Percentiles rank a stretch among this genome's conserved stretches.
phyloP scores from a whole-genome alignment of 768 basidiomycete genomes.

The Tulasnella sp. region DNA sequence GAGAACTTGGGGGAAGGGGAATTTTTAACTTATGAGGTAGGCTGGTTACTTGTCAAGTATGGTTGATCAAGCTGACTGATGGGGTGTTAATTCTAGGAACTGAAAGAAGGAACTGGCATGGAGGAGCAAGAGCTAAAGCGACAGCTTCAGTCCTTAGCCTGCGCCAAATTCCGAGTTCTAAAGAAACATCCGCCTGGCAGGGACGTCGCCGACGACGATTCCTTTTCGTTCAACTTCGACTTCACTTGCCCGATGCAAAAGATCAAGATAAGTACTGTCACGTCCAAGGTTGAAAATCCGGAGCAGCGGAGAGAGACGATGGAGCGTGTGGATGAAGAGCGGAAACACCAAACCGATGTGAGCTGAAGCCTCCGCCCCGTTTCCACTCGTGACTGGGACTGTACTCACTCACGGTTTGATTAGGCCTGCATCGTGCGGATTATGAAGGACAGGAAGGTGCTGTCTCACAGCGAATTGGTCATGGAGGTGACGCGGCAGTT shows the following conservation, averaged over 20 bases:
- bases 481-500: slow-evolving; percentile 86
- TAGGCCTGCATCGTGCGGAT: slow-evolving; percentile 96
- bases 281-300: slow-evolving; percentile 72
- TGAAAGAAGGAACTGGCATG: slow-evolving; percentile 63
- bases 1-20: slow-evolving; percentile 58
- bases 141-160: slow-evolving; percentile 92
- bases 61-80: background rate
- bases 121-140: slow-evolving; percentile 71
- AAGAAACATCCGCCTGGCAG: slow-evolving; percentile 84
- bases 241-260: slow-evolving; percentile 76
- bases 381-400: background rate
- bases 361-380: slow-evolving; percentile 18
- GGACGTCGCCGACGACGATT: slow-evolving; percentile 62
- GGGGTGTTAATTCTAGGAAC: slow-evolving; percentile 47
- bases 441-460: slow-evolving; percentile 90
- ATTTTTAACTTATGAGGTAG: slow-evolving; percentile 63
- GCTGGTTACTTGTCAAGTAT: slow-evolving; percentile 17
- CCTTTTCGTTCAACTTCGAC: slow-evolving; percentile 78
- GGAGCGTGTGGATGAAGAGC: slow-evolving; percentile 83
- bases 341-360: slow-evolving; percentile 83
- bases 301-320: slow-evolving; percentile 87
- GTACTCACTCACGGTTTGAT: background rate
- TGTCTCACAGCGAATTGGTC: slow-evolving; percentile 79
- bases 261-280: slow-evolving; percentile 87
- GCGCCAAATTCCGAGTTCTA: slow-evolving; percentile 85